Evolutionary conservation across 306 rosid genomes (phyloP).

Genomic region (Cyclanthera cordifolia): DNA sequence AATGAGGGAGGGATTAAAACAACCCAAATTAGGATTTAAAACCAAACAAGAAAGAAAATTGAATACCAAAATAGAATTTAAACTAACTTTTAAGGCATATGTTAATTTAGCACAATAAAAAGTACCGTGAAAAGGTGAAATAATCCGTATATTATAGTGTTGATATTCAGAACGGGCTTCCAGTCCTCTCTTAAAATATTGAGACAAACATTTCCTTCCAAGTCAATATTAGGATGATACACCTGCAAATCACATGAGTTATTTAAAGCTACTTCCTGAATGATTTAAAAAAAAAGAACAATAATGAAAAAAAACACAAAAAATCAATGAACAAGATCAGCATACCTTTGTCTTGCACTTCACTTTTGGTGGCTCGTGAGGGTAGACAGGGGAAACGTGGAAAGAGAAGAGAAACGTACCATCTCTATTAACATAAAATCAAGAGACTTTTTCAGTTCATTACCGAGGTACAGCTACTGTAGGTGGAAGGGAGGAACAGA

Average conservation of each 20-base stretch:
- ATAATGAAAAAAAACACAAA: background rate
- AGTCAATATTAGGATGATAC: conserved; percentile 56
- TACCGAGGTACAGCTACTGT: background rate
- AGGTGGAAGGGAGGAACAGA: background rate
- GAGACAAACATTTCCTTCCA: conserved; percentile 63
- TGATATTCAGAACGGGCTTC: conserved; percentile 42
- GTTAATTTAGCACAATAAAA: background rate
- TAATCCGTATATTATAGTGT: conserved; percentile 40
- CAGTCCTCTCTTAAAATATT: conserved; percentile 51
- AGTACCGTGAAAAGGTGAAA: conserved; percentile 48
- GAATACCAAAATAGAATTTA: background rate
- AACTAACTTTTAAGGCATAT: background rate
- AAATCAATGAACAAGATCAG: background rate
- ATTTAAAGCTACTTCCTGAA: background rate
- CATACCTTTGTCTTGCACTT: conserved; percentile 56
- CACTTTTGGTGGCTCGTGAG: conserved; percentile 55
- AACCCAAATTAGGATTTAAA: background rate
- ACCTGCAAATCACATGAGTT: conserved; percentile 27
- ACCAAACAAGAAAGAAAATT: background rate
- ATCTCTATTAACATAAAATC: conserved; percentile 24
- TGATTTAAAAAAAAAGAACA: background rate
- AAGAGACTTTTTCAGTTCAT: background rate
- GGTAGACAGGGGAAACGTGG: conserved; percentile 44
- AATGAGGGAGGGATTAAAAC: background rate
- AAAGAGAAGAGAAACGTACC: conserved; percentile 44